Conservation (phyloP, 129 eudicot genomes). For the Artemisia annua region DNA sequence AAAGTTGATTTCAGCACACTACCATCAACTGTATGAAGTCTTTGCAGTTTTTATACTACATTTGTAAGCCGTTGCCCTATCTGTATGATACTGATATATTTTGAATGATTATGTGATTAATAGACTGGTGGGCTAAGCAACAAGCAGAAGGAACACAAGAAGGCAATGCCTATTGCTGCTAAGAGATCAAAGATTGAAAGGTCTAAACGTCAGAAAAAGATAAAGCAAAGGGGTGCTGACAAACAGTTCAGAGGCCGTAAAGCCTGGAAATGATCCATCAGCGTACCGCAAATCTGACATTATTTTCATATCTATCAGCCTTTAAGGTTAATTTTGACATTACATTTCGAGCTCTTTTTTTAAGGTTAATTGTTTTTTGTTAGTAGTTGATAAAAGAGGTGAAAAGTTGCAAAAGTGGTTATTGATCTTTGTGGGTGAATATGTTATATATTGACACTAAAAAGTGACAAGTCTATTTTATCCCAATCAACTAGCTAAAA, state of each 20-base stretch:
- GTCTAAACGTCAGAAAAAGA: slow-evolving; percentile 50
- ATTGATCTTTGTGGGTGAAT: too few species aligned
- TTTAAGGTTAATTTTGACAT: not conserved
- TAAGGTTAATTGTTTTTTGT: not conserved
- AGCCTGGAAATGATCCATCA: slow-evolving; percentile 70
- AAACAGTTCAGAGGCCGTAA: slow-evolving; percentile 97
- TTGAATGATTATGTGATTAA: slow-evolving; percentile 2
- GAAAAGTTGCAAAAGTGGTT: too few species aligned
- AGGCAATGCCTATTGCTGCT: slow-evolving; percentile 86
- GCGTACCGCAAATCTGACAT: slow-evolving; percentile 14
- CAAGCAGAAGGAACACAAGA: slow-evolving; percentile 77
- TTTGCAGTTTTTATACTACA: not conserved
- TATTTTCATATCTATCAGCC: not conserved
- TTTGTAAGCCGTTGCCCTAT: not conserved
- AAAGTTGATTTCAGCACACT: not conserved
- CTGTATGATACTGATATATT: not conserved
- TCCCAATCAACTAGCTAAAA: too few species aligned
- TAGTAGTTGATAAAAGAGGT: too few species aligned
- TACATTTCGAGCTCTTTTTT: not conserved
- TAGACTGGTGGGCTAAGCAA: slow-evolving; percentile 92
- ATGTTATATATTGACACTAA: too few species aligned
- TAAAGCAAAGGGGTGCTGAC: slow-evolving; percentile 43
- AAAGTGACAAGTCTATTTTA: too few species aligned
- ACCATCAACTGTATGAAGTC: not conserved
- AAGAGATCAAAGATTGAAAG: slow-evolving; percentile 61